Conservation (phyloP, 257 asterid species). For the Euphrasia confusa region DNA sequence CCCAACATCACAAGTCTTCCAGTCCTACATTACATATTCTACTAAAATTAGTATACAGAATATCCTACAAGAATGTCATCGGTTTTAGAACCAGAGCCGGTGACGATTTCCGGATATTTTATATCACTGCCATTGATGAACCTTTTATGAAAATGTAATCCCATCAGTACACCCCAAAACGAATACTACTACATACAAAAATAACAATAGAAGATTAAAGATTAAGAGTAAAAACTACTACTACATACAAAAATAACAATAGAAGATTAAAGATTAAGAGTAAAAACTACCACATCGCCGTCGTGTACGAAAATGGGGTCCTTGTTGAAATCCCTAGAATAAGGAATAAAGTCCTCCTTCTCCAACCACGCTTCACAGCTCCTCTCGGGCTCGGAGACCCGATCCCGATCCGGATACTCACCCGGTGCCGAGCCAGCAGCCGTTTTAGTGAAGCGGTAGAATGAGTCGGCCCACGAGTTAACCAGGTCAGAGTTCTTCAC, state of each 20-base stretch:
- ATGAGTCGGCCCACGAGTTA: conserved; percentile 90
- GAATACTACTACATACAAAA: no score
- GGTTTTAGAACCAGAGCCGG: background rate
- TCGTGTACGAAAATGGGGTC: conserved; percentile 67
- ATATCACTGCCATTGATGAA: background rate
- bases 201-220: background rate
- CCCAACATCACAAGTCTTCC: conserved; percentile 70
- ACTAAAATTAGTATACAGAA: conserved; percentile 14
- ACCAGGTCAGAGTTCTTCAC: conserved; percentile 71
- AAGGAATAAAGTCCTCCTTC: conserved; percentile 56
- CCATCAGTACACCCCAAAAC: background rate
- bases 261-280: background rate
- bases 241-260: conserved; percentile 12
- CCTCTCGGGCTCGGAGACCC: conserved; percentile 16
- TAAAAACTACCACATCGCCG: conserved; percentile 44
- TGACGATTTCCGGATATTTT: background rate
- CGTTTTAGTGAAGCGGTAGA: conserved; percentile 56
- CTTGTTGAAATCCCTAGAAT: conserved; percentile 62
- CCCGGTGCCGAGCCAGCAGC: conserved; percentile 25
- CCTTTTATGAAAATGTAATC: background rate
- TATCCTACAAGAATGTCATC: background rate
- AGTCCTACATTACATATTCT: conserved; percentile 41
- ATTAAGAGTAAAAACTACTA: conserved; percentile 35
- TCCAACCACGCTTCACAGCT: conserved; percentile 83
- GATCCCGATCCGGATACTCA: conserved; percentile 1